A percentile compares a stretch with the other conserved stretches of the same genome.
Conservation (phyloP, 768 basidiomycete genomes). For the Flagelloscypha sp. region DNA sequence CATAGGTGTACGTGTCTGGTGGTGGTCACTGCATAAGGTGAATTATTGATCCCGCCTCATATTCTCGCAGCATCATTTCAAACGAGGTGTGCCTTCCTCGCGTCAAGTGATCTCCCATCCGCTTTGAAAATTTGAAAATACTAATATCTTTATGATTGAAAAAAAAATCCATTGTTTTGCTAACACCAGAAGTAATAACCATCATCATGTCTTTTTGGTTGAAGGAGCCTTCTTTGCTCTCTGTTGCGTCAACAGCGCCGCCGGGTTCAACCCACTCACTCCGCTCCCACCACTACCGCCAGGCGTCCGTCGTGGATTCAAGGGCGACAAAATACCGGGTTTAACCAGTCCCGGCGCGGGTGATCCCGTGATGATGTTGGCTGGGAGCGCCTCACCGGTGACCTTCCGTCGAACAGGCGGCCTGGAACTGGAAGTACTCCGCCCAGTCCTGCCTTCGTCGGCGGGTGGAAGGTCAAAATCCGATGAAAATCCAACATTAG, state of each 20-base stretch:
- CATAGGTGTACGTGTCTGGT: no score
- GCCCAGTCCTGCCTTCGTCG: slow-evolving; percentile 18
- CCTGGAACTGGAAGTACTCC: slow-evolving; percentile 19
- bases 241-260: slow-evolving; percentile 29
- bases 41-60: no score
- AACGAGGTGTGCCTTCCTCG: no score
- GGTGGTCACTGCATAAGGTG: no score
- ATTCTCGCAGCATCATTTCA: no score
- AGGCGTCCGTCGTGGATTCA: slow-evolving; percentile 74
- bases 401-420: slow-evolving; percentile 54
- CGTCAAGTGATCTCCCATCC: no score
- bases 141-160: no score
- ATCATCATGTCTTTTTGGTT: background rate
- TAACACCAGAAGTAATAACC: slow-evolving; percentile 9
- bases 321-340: slow-evolving; percentile 51
- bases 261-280: slow-evolving; percentile 33
- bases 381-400: slow-evolving; percentile 36
- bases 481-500: slow-evolving; percentile 46
- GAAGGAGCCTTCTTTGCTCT: slow-evolving; percentile 25
- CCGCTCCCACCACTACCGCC: no score
- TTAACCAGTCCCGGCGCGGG: slow-evolving; percentile 20
- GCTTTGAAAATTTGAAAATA: no score
- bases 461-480: slow-evolving; percentile 36
- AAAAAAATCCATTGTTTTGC: slow-evolving; percentile 6
- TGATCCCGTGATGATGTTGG: slow-evolving; percentile 18